phyloP scores from a whole-genome alignment of 2,329 filamentous ascomycete genomes.

The Pseudocercospora ulei region DNA sequence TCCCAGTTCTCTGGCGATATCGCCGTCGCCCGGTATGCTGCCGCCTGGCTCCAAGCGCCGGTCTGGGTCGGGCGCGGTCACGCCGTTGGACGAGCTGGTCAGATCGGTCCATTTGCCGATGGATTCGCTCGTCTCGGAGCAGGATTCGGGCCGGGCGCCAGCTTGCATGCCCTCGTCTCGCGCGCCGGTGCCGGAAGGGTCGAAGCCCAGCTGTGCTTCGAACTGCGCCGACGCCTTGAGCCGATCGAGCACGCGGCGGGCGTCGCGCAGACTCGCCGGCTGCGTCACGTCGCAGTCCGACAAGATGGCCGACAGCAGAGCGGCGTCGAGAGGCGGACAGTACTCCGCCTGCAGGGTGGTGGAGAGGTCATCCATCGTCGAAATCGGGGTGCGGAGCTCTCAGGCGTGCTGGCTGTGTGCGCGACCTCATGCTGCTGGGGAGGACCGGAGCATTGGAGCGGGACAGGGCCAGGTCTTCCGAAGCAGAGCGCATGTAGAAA shows the following conservation, averaged over 20 bases:
- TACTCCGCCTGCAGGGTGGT: constrained; percentile 52
- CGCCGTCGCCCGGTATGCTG: constrained; percentile 20
- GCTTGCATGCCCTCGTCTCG: constrained; percentile 22
- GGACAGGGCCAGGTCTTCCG: no score
- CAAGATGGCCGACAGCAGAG: constrained; percentile 64
- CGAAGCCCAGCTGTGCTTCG: constrained; percentile 62
- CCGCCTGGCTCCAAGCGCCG: constrained; percentile 20
- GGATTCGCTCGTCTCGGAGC: constrained; percentile 33
- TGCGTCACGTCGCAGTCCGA: constrained; percentile 60
- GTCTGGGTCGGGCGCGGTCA: constrained; percentile 34
- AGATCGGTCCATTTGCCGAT: constrained; percentile 44
- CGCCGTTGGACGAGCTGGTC: constrained; percentile 43
- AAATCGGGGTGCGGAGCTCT: constrained; percentile 8
- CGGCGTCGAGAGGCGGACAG: constrained; percentile 64
- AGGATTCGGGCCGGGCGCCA: constrained; percentile 30
- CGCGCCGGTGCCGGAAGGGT: constrained; percentile 61
- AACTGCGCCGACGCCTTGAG: constrained; percentile 54
- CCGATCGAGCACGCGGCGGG: constrained; percentile 52
- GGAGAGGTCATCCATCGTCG: constrained; percentile 28
- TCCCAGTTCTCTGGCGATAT: no score
- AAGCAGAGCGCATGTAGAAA: no score
- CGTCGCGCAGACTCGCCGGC: constrained; percentile 44
- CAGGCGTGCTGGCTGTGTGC: not conserved
- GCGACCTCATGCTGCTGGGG: not conserved
- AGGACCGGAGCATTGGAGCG: not conserved